phyloP scores from a whole-genome alignment of 257 asterid genomes.

The Solanum peruvianum region DNA sequence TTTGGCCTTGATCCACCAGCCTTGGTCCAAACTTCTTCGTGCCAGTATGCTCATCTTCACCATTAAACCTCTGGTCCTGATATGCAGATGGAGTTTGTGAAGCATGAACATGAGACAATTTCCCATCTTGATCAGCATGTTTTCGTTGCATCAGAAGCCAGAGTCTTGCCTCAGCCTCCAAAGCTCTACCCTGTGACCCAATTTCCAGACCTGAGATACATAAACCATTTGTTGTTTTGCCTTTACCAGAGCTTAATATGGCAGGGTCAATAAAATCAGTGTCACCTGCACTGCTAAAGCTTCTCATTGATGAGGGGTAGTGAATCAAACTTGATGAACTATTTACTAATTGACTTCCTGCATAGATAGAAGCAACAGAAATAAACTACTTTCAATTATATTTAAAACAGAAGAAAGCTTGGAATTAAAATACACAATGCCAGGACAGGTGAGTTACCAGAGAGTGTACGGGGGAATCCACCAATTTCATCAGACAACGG shows the following conservation, averaged over 20 bases:
- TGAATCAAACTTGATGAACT: conserved; percentile 25
- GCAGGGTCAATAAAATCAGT: conserved; percentile 50
- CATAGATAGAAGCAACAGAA: neutral
- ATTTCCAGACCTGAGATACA: conserved; percentile 22
- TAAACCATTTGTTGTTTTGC: conserved; percentile 26
- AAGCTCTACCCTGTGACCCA: conserved; percentile 25
- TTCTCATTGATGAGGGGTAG: conserved; percentile 28
- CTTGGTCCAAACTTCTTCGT: conserved; percentile 31
- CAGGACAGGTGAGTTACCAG: conserved; percentile 28
- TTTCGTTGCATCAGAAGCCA: conserved; percentile 66
- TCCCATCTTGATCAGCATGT: conserved; percentile 30
- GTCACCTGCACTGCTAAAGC: conserved; percentile 16
- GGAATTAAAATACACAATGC: neutral
- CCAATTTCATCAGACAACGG: conserved; percentile 39
- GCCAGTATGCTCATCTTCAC: conserved; percentile 21
- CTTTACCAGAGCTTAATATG: conserved; percentile 24
- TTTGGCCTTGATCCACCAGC: conserved; percentile 32
- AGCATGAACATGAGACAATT: conserved; percentile 26
- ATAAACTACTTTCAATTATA: neutral
- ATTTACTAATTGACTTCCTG: conserved; percentile 46
- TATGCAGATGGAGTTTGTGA: conserved; percentile 33
- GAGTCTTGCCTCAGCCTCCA: conserved; percentile 48
- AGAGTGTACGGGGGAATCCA: conserved; percentile 27
- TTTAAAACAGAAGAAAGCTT: neutral
- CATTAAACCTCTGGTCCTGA: conserved; percentile 31